Percentiles rank a stretch among this genome's conserved stretches.
Evolutionary conservation across 2,329 filamentous ascomycete species (phyloP).

Genomic region (Cercospora beticola): DNA sequence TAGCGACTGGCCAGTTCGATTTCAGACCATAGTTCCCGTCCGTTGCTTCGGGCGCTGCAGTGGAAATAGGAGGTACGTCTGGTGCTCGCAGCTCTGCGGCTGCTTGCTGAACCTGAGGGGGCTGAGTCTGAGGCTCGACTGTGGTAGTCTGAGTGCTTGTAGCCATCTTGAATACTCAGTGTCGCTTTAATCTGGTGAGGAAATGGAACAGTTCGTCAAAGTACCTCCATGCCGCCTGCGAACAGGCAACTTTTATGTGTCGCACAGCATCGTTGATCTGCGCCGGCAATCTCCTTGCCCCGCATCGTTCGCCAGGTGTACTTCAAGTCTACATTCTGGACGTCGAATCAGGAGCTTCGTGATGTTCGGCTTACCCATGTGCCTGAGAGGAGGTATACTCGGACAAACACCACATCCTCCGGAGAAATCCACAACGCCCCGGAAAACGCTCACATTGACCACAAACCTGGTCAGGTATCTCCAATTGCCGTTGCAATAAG

Average conservation of each 20-base stretch:
- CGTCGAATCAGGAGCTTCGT: background rate
- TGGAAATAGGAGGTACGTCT: background rate
- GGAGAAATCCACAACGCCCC: slow-evolving; percentile 3
- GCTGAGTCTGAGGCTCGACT: background rate
- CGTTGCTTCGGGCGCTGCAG: background rate
- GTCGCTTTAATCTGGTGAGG: background rate
- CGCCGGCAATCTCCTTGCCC: background rate
- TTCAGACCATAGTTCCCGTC: slow-evolving; percentile 10
- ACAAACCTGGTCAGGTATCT: background rate
- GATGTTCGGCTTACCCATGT: background rate
- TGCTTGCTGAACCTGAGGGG: background rate
- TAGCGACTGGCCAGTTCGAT: slow-evolving; percentile 22
- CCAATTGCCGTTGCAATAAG: background rate
- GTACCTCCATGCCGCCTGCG: background rate
- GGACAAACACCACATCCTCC: slow-evolving; percentile 1
- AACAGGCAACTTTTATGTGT: background rate
- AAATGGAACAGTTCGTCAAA: background rate
- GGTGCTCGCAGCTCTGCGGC: background rate
- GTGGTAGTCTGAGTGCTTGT: background rate
- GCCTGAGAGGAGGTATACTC: background rate
- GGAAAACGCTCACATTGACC: slow-evolving; percentile 1
- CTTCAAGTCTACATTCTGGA: background rate
- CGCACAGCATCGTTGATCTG: background rate
- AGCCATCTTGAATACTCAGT: background rate
- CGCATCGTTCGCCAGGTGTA: background rate